Percentiles rank a stretch among this genome's conserved stretches.
Conservation (phyloP, 139 green algal species). For the Chloropicon primus region DNA sequence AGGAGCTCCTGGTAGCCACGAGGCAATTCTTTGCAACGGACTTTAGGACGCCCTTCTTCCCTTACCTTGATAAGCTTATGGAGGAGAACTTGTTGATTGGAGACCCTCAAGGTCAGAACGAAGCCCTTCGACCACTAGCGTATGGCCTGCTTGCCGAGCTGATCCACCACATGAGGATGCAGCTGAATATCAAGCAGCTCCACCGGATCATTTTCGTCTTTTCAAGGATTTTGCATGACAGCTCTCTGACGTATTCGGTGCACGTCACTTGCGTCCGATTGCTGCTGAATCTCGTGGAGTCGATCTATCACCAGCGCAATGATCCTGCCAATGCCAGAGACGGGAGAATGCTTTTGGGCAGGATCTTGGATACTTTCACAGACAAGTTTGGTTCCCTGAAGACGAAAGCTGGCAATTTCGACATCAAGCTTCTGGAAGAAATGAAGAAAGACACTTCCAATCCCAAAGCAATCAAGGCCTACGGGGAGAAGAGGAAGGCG, state of each 20-base stretch:
- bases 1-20: conserved; percentile 69
- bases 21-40: conserved; percentile 44
- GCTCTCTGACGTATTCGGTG: conserved; percentile 31
- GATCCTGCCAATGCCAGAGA: neutral
- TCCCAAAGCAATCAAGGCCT: neutral
- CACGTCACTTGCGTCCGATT: conserved; percentile 57
- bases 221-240: conserved; percentile 47
- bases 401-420: neutral
- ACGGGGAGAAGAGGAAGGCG: neutral
- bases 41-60: conserved; percentile 33
- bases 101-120: conserved; percentile 38
- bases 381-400: conserved; percentile 48
- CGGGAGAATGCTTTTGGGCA: conserved; percentile 33
- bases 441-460: neutral
- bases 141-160: conserved; percentile 71
- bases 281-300: neutral
- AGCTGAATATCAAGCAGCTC: conserved; percentile 50
- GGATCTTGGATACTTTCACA: conserved; percentile 71
- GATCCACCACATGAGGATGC: conserved; percentile 43
- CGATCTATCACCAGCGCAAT: neutral
- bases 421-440: neutral
- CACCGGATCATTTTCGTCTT: conserved; percentile 48
- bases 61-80: conserved; percentile 23
- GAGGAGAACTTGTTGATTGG: conserved; percentile 54
- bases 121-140: conserved; percentile 57